Conservation (phyloP, 106 monocot species). For the Acorus calamus region DNA sequence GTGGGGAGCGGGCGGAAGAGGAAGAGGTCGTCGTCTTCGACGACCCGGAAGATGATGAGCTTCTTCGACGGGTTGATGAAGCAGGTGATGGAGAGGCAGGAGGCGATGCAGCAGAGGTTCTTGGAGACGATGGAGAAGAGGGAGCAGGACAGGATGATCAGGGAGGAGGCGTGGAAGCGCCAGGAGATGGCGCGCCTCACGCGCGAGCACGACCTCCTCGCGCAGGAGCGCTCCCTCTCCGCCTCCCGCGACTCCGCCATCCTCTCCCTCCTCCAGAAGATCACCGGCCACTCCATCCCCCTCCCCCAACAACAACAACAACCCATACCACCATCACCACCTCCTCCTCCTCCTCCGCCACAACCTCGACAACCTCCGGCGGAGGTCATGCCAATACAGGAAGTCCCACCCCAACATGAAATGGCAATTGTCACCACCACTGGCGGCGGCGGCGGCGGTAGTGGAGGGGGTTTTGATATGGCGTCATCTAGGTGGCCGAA, state of each 20-base stretch:
- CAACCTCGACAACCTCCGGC: background rate
- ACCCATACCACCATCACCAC: no score
- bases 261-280: slow-evolving; percentile 5
- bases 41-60: background rate
- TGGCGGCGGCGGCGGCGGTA: no score
- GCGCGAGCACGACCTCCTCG: slow-evolving; percentile 55
- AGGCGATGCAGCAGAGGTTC: slow-evolving; percentile 72
- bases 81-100: slow-evolving; percentile 48
- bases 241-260: slow-evolving; percentile 43
- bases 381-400: no score
- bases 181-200: slow-evolving; percentile 67
- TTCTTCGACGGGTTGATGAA: background rate
- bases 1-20: background rate
- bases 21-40: slow-evolving; percentile 7
- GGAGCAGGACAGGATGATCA: slow-evolving; percentile 66
- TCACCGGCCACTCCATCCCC: slow-evolving; percentile 1
- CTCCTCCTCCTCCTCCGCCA: background rate
- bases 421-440: no score
- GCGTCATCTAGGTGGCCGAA: slow-evolving; percentile 69
- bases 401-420: no score
- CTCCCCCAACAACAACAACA: background rate
- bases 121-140: slow-evolving; percentile 71
- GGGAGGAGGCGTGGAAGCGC: slow-evolving; percentile 79
- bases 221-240: slow-evolving; percentile 52
- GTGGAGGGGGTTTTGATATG: background rate